Percentiles rank a stretch among this genome's conserved stretches.
Conservation (phyloP, 108 stramenopile species). For the Cyclostephanos tholiformis region DNA sequence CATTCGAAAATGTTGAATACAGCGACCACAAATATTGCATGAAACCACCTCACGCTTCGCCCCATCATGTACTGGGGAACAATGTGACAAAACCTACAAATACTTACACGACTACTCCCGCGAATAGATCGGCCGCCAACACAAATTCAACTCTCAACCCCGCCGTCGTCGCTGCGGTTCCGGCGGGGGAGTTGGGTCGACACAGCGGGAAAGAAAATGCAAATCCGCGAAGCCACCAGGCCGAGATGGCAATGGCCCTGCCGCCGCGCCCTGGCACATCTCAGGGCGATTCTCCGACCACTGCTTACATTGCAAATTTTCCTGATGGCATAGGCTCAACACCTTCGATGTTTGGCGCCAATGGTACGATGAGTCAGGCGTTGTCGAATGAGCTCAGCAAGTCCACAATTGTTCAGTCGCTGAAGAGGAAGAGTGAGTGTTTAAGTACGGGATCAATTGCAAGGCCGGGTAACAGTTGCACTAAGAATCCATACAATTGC, state of each 20-base stretch:
- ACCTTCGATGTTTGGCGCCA: slow-evolving; percentile 19
- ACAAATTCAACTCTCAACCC: too few species aligned
- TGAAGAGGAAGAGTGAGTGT: slow-evolving; percentile 41
- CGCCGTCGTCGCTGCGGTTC: neutral
- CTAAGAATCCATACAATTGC: slow-evolving; percentile 44
- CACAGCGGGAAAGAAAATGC: slow-evolving; percentile 15
- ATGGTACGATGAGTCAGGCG: slow-evolving; percentile 13
- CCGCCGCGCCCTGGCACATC: slow-evolving; percentile 39
- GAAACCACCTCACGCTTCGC: slow-evolving; percentile 13
- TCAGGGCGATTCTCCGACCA: neutral
- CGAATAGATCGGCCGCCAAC: slow-evolving; percentile 2
- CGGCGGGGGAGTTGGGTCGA: neutral
- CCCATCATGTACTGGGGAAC: slow-evolving; percentile 23
- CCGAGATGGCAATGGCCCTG: slow-evolving; percentile 23
- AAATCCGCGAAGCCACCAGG: slow-evolving; percentile 7
- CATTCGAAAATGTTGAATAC: slow-evolving; percentile 4
- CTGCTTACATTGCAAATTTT: slow-evolving; percentile 10
- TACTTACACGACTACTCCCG: slow-evolving; percentile 8
- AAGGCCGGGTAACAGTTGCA: slow-evolving; percentile 3
- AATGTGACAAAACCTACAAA: neutral
- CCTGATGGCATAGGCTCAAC: slow-evolving; percentile 7
- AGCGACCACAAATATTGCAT: slow-evolving; percentile 1
- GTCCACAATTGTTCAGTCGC: slow-evolving; percentile 7
- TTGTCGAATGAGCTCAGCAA: slow-evolving; percentile 6
- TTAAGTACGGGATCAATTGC: neutral